Evolutionary conservation across 2,329 filamentous ascomycete species (phyloP).

Genomic region (Penicillium olsonii): DNA sequence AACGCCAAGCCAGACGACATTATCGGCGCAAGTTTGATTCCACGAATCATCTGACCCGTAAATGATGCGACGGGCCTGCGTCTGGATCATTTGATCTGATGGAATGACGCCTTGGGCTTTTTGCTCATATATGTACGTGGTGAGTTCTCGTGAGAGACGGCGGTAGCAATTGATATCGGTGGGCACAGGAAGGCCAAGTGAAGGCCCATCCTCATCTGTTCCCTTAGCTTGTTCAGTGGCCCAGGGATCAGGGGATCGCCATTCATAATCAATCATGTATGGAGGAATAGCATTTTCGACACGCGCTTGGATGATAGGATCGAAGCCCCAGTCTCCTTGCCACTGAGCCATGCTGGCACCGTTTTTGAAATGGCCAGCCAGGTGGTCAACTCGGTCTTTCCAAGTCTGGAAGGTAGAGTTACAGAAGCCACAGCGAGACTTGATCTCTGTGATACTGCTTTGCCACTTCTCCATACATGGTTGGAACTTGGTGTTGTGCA

Average conservation of each 20-base stretch:
- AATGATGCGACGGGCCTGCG: slow-evolving; percentile 37
- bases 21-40: slow-evolving; percentile 50
- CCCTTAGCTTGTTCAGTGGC: slow-evolving; percentile 23
- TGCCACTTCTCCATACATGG: slow-evolving; percentile 62
- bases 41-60: slow-evolving; percentile 39
- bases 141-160: slow-evolving; percentile 44
- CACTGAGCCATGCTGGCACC: slow-evolving; percentile 41
- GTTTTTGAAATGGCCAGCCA: slow-evolving; percentile 43
- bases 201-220: slow-evolving; percentile 12
- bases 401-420: slow-evolving; percentile 42
- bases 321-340: slow-evolving; percentile 46
- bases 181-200: slow-evolving; percentile 27
- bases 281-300: slow-evolving; percentile 42
- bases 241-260: slow-evolving; percentile 34
- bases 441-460: slow-evolving; percentile 56
- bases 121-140: slow-evolving; percentile 39
- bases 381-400: slow-evolving; percentile 47
- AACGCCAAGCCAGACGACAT: slow-evolving; percentile 47
- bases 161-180: slow-evolving; percentile 44
- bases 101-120: slow-evolving; percentile 36
- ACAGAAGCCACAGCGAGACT: slow-evolving; percentile 50
- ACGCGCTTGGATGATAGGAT: slow-evolving; percentile 35
- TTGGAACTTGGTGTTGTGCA: slow-evolving; percentile 60
- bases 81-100: slow-evolving; percentile 40
- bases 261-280: slow-evolving; percentile 39